A percentile compares a stretch with the other conserved stretches of the same genome.
Conservation (phyloP, 1,284 basidiomycete genomes). For the Coriolopsis trogii region DNA sequence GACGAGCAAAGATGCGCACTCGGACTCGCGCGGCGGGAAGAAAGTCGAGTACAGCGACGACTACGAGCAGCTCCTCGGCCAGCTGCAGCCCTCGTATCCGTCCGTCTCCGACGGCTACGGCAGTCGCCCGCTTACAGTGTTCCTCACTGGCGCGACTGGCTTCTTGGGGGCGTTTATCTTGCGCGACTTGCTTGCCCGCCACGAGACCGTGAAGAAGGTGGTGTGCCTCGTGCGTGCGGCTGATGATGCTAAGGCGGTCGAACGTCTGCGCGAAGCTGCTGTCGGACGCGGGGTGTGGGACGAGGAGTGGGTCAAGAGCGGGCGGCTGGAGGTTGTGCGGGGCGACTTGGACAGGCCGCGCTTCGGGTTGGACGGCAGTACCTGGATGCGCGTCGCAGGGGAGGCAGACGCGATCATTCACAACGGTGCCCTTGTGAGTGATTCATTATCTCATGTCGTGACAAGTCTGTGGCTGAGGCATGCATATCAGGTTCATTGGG, state of each 20-base stretch:
- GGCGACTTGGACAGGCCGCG: slow-evolving; percentile 83
- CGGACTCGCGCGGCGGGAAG: slow-evolving; percentile 19
- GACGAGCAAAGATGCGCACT: not conserved
- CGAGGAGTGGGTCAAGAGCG: slow-evolving; percentile 78
- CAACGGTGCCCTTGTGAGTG: slow-evolving; percentile 91
- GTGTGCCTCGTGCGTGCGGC: slow-evolving; percentile 89
- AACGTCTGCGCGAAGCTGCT: slow-evolving; percentile 78
- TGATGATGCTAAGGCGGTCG: slow-evolving; percentile 64
- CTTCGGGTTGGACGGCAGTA: slow-evolving; percentile 73
- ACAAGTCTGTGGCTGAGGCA: not conserved
- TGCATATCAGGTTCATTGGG: slow-evolving; percentile 87
- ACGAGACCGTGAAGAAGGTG: slow-evolving; percentile 78
- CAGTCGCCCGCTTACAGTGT: slow-evolving; percentile 70
- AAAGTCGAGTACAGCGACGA: slow-evolving; percentile 80
- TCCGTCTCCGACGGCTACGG: slow-evolving; percentile 55
- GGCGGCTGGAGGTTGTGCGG: slow-evolving; percentile 81
- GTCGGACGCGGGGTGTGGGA: slow-evolving; percentile 91
- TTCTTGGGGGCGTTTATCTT: slow-evolving; percentile 96
- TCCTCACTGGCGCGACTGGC: slow-evolving; percentile 97
- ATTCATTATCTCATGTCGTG: not conserved
- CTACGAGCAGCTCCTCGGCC: slow-evolving; percentile 63
- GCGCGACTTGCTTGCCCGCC: slow-evolving; percentile 73
- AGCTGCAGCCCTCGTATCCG: slow-evolving; percentile 65
- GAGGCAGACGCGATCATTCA: slow-evolving; percentile 90
- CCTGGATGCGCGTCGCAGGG: slow-evolving; percentile 71